Evolutionary conservation across 2,329 filamentous ascomycete genomes (phyloP), one percentile per base, ranked within the genome.

Genomic region (Zasmidium citrigriseum): DNA sequence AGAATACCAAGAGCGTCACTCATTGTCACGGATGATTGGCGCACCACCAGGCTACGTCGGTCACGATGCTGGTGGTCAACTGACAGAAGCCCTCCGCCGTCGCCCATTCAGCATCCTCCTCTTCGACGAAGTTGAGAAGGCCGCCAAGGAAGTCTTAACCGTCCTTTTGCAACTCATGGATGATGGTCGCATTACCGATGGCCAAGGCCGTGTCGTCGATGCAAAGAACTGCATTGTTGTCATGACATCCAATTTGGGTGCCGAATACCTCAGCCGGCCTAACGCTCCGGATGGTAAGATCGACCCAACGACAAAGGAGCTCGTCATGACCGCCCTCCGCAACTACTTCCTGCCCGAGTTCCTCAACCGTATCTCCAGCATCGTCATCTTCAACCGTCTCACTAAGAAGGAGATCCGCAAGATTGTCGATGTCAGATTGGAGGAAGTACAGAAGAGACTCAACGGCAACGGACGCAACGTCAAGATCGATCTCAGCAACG

Each of bases 141-240:
- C 95, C 1, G 95, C 95, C 62, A 99, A 99, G 80, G 95, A 99
- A 78, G 86, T 99, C 1, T 82, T 99, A 46, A 99, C 95, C 0
- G 95, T 99, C 16, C 86, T 99, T 38, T 86, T 99, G n/a, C 95
- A 99, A 76, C 91, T 99, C 71, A 98, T 99, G 92, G 95, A 99
- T 70, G 95, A 99, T 71, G 95, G 95, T 25, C 92, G 95, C 70
- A 98, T 99, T 76, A 99, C 95, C 14, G 95, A 99, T 72, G 95
- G 95, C 49, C 96, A 98, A 84, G 95, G 95, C 72, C 87, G 95
- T 74, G 83, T 97, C 51, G 87, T 99, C 55, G 95, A 99, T 70
- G 95, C 93, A 60, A 91, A 89, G 78, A 99, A 99, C 83, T 98
- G 93, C 74, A 98, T 99, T 67, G 93, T 99, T 46, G 95, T 99